phyloP scores from a whole-genome alignment of 768 basidiomycete species.

The Lentinula boryana region DNA sequence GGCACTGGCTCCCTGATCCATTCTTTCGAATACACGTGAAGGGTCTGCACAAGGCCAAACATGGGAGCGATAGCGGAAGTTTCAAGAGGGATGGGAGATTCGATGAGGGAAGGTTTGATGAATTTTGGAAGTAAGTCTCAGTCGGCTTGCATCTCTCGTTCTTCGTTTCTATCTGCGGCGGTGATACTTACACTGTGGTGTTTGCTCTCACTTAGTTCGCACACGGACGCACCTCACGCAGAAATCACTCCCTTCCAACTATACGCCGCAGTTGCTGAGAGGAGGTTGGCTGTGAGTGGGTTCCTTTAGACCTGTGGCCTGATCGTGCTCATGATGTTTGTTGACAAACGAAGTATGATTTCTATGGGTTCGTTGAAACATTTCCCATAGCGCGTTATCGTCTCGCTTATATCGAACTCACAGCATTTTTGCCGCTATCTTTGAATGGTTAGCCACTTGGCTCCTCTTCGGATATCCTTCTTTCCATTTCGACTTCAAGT shows the following conservation, averaged over 20 bases:
- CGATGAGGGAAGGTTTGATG: neutral
- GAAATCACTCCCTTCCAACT: neutral
- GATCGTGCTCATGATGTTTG: neutral
- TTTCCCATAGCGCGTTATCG: neutral
- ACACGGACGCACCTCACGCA: neutral
- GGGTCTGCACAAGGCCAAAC: neutral
- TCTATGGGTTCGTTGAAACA: neutral
- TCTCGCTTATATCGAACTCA: neutral
- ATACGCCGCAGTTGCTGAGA: neutral
- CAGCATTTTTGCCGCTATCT: neutral
- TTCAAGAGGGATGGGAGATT: neutral
- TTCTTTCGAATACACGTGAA: slow-evolving; percentile 6
- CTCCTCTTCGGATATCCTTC: neutral
- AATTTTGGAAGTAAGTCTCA: neutral
- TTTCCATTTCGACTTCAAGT: neutral
- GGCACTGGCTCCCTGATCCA: slow-evolving; percentile 4
- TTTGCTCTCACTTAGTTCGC: neutral
- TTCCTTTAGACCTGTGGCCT: neutral
- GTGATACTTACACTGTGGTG: neutral
- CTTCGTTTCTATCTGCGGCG: too few relatives aligned
- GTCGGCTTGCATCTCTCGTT: too few relatives aligned
- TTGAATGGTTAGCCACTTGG: slow-evolving; percentile 2
- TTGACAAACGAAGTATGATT: neutral
- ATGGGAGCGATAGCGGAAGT: slow-evolving; percentile 1
- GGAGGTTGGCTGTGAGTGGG: neutral